These are phyloP conservation scores for Xylariaceae sp. DNA, from an alignment of 2,329 filamentous ascomycete genomes.

Conservation along the genomic window DNA sequence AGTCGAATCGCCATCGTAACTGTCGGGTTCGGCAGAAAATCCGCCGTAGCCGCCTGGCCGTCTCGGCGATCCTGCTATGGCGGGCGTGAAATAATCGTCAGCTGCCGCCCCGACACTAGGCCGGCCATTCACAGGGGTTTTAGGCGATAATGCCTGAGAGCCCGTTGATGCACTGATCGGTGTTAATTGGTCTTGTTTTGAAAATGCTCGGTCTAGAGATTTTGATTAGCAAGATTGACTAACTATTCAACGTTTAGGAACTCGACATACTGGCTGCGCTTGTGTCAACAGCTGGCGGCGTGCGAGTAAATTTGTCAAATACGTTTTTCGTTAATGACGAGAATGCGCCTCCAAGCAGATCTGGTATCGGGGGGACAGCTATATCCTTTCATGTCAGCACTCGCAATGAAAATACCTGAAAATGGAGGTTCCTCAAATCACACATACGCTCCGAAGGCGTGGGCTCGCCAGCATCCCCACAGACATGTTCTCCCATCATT, in stretches of 20 bases:
- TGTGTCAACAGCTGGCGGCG: constrained; percentile 53
- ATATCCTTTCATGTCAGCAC: constrained; percentile 17
- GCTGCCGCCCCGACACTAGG: constrained; percentile 39
- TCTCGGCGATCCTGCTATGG: constrained; percentile 42
- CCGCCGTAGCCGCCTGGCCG: constrained; percentile 50
- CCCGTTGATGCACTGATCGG: constrained; percentile 59
- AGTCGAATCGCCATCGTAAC: constrained; percentile 37
- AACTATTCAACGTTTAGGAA: neutral
- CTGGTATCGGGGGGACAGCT: constrained; percentile 24
- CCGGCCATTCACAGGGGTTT: constrained; percentile 48
- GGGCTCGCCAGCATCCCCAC: constrained; percentile 39
- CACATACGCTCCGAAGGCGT: constrained; percentile 44
- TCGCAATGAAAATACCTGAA: constrained; percentile 9
- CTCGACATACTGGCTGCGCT: constrained; percentile 52
- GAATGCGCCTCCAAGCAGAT: constrained; percentile 35
- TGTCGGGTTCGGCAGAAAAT: constrained; percentile 37
- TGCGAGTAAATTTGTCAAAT: constrained; percentile 40
- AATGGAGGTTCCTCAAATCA: too few relatives aligned
- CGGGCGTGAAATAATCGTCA: constrained; percentile 45
- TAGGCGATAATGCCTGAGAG: constrained; percentile 61
- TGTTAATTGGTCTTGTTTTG: constrained; percentile 56
- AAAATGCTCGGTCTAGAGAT: constrained; percentile 48
- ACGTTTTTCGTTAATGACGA: constrained; percentile 35
- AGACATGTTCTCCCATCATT: constrained; percentile 81
- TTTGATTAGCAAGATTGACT: constrained; percentile 30